A percentile compares a stretch with the other conserved stretches of the same genome.
Conservation (phyloP, 2,329 filamentous ascomycete species). For the Achaetomium macrosporum region DNA sequence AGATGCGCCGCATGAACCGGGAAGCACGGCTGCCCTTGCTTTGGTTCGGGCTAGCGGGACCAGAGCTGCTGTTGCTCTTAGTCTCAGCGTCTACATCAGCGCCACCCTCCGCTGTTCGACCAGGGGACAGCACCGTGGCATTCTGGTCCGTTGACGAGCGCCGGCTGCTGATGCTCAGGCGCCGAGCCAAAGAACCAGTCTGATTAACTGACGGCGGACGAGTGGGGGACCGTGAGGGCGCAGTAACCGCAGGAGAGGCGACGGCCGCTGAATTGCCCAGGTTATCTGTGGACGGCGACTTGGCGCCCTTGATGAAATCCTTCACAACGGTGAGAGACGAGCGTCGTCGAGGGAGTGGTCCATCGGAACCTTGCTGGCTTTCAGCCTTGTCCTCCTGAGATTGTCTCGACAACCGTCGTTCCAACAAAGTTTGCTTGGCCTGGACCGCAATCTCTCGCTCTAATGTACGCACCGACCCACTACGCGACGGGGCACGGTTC, state of each 20-base stretch:
- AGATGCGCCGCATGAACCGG: slow-evolving; percentile 55
- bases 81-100: slow-evolving; percentile 43
- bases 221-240: slow-evolving; percentile 38
- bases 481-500: slow-evolving; percentile 31
- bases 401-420: slow-evolving; percentile 41
- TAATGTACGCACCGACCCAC: slow-evolving; percentile 22
- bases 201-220: slow-evolving; percentile 44
- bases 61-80: slow-evolving; percentile 32
- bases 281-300: slow-evolving; percentile 43
- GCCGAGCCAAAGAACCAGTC: slow-evolving; percentile 50
- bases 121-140: slow-evolving; percentile 35
- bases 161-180: slow-evolving; percentile 59
- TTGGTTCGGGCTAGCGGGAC: slow-evolving; percentile 30
- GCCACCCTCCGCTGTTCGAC: slow-evolving; percentile 39
- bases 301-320: slow-evolving; percentile 52
- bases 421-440: slow-evolving; percentile 40
- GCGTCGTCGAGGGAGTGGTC: slow-evolving; percentile 36
- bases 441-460: slow-evolving; percentile 19
- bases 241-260: slow-evolving; percentile 19
- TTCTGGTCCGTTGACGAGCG: slow-evolving; percentile 48
- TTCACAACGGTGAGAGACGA: slow-evolving; percentile 56
- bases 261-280: slow-evolving; percentile 21
- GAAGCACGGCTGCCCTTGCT: slow-evolving; percentile 47
- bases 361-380: slow-evolving; percentile 26
- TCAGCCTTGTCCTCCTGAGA: slow-evolving; percentile 33